Evolutionary conservation across 2,329 filamentous ascomycete species (phyloP).

Genomic region (Ascochyta koolunga): DNA sequence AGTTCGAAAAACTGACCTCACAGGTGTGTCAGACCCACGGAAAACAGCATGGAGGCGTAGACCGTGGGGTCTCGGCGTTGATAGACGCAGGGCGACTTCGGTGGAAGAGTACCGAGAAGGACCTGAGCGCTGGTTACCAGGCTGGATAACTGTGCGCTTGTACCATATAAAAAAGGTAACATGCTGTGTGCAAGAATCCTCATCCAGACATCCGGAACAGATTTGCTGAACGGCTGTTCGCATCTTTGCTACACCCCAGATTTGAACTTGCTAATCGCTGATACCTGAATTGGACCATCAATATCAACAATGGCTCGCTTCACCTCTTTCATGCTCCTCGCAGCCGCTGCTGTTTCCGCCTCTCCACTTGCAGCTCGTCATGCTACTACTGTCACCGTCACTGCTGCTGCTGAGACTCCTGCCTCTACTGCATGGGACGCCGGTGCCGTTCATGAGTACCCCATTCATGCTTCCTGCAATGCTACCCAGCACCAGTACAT

Average conservation of each 20-base stretch:
- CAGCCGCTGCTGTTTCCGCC: constrained; percentile 36
- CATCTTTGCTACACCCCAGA: constrained; percentile 12
- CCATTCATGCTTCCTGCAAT: constrained; percentile 71
- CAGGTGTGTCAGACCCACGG: constrained; percentile 9
- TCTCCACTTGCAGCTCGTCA: constrained; percentile 33
- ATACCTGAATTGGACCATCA: constrained; percentile 1
- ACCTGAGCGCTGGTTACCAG: background rate
- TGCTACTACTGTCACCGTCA: constrained; percentile 31
- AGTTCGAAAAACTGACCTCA: constrained; percentile 17
- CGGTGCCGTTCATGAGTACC: constrained; percentile 51
- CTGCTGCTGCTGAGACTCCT: constrained; percentile 23
- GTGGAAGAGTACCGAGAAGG: constrained; percentile 26
- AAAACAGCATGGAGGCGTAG: constrained; percentile 23
- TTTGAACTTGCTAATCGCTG: constrained; percentile 3
- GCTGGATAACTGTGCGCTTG: background rate
- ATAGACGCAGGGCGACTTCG: constrained; percentile 15
- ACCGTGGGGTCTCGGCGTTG: constrained; percentile 18
- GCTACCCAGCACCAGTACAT: constrained; percentile 64
- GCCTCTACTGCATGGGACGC: constrained; percentile 38
- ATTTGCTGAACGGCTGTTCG: constrained; percentile 24
- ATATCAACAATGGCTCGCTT: constrained; percentile 31
- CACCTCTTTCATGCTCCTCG: constrained; percentile 32
- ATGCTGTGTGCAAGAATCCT: constrained; percentile 15
- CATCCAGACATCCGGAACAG: constrained; percentile 31
- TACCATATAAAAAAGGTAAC: constrained; percentile 31